Percentiles rank a stretch among this genome's conserved stretches.
phyloP scores from a whole-genome alignment of 805 yeast genomes.

The Pachysolen tannophilus region DNA sequence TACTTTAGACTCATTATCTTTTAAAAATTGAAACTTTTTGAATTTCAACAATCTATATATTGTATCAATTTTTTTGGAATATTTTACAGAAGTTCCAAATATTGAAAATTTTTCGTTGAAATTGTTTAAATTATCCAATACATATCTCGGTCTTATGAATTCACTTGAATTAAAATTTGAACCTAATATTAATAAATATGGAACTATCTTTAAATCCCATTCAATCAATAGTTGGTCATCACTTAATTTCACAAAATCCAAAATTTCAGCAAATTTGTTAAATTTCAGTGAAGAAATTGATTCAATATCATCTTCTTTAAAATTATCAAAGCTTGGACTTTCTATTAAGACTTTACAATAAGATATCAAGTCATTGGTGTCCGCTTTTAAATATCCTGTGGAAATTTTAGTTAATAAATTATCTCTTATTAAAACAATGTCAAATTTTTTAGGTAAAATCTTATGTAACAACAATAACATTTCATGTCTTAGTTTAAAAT shows the following conservation, averaged over 20 bases:
- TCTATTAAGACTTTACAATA: slow-evolving; percentile 28
- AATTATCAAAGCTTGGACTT: slow-evolving; percentile 2
- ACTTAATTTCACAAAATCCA: neutral
- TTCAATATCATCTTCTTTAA: neutral
- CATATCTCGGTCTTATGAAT: slow-evolving; percentile 4
- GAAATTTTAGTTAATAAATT: slow-evolving; percentile 19
- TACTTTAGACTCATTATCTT: neutral
- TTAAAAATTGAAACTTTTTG: slow-evolving; percentile 1
- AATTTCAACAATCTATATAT: slow-evolving; percentile 1
- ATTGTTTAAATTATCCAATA: neutral
- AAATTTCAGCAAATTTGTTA: neutral
- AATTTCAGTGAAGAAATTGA: neutral
- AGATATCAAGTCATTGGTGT: slow-evolving; percentile 21
- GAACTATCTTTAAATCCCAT: slow-evolving; percentile 6
- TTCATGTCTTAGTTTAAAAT: slow-evolving; percentile 11
- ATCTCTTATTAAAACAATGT: slow-evolving; percentile 19
- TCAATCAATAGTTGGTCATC: neutral
- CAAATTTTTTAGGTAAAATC: slow-evolving; percentile 18
- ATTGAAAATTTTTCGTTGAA: neutral
- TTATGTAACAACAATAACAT: slow-evolving; percentile 23
- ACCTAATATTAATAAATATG: slow-evolving; percentile 1
- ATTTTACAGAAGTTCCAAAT: neutral
- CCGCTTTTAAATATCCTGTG: slow-evolving; percentile 6
- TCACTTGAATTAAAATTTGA: neutral
- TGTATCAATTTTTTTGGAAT: neutral